Conservation (phyloP, 2,329 filamentous ascomycete genomes). For the Fusarium globosum region DNA sequence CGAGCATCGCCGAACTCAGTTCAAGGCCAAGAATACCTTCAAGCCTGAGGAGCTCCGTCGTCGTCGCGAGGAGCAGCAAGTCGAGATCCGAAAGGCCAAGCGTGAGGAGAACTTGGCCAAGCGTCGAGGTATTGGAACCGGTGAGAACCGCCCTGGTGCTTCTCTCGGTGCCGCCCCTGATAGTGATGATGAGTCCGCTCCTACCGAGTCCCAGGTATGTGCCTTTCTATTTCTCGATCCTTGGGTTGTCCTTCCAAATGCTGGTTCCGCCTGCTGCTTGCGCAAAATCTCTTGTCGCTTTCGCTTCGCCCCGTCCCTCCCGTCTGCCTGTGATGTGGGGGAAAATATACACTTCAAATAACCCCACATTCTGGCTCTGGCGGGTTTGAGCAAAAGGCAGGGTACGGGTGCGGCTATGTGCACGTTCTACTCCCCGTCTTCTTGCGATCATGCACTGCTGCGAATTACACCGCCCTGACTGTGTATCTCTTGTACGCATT, state of each 20-base stretch:
- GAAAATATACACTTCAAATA: constrained; percentile 42
- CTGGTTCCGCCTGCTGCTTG: background rate
- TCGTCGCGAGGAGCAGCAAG: constrained; percentile 98
- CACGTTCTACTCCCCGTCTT: constrained; percentile 21
- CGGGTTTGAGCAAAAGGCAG: constrained; percentile 29
- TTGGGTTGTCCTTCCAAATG: constrained; percentile 4
- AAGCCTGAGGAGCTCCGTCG: constrained; percentile 99
- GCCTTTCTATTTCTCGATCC: constrained; percentile 24
- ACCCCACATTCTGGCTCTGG: constrained; percentile 48
- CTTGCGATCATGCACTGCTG: constrained; percentile 1
- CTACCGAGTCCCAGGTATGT: constrained; percentile 93
- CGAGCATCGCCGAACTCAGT: constrained; percentile 98
- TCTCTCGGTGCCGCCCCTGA: constrained; percentile 89
- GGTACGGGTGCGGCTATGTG: constrained; percentile 1
- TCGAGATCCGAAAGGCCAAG: constrained; percentile 98
- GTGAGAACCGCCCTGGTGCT: constrained; percentile 82
- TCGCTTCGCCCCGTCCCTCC: constrained; percentile 35
- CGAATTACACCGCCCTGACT: constrained; percentile 8
- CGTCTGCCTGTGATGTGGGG: constrained; percentile 48
- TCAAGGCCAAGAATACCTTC: constrained; percentile 99
- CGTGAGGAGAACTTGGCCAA: constrained; percentile 99
- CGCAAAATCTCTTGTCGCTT: constrained; percentile 19
- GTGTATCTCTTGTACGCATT: constrained; percentile 5
- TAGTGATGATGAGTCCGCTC: constrained; percentile 96
- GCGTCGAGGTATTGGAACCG: constrained; percentile 89